Conservation (phyloP, 2,329 filamentous ascomycete species). For the Phialophora macrospora region DNA sequence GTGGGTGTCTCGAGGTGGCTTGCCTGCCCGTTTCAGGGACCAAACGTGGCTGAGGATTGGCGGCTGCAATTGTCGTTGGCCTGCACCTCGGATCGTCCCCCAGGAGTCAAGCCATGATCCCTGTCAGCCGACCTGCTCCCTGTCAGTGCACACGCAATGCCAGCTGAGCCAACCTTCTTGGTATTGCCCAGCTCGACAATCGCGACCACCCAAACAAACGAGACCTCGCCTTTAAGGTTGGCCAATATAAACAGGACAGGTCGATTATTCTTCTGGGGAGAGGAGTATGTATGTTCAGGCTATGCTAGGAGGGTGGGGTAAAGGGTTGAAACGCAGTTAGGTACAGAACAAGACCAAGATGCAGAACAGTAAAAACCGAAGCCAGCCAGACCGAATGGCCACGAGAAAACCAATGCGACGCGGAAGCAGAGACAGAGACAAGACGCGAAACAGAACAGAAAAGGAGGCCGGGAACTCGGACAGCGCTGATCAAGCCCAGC, state of each 20-base stretch:
- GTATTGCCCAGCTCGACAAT: not conserved
- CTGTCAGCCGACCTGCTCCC: slow-evolving; percentile 10
- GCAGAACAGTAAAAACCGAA: slow-evolving; percentile 19
- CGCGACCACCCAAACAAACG: not conserved
- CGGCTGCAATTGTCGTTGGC: slow-evolving; percentile 3
- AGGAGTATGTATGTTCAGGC: slow-evolving; percentile 38
- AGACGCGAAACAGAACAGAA: slow-evolving; percentile 25
- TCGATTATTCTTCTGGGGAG: slow-evolving; percentile 14
- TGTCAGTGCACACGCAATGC: slow-evolving; percentile 9
- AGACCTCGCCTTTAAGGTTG: not conserved
- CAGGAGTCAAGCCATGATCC: slow-evolving; percentile 22
- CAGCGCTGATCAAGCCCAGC: slow-evolving; percentile 8
- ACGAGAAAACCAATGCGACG: slow-evolving; percentile 25
- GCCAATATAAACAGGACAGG: not conserved
- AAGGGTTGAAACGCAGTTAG: slow-evolving; percentile 21
- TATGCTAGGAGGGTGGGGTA: slow-evolving; percentile 26
- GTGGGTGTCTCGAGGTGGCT: not conserved
- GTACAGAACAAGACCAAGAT: slow-evolving; percentile 22
- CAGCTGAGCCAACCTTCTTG: not conserved
- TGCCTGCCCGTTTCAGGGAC: not conserved
- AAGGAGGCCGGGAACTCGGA: slow-evolving; percentile 19
- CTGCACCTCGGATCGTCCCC: slow-evolving; percentile 9
- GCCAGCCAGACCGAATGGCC: slow-evolving; percentile 23
- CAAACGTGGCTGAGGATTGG: not conserved
- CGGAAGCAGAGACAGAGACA: slow-evolving; percentile 17